Evolutionary conservation across 176 grass and related monocot species (phyloP), one percentile per base, ranked within the genome.

Genomic region (Avena eriantha): DNA sequence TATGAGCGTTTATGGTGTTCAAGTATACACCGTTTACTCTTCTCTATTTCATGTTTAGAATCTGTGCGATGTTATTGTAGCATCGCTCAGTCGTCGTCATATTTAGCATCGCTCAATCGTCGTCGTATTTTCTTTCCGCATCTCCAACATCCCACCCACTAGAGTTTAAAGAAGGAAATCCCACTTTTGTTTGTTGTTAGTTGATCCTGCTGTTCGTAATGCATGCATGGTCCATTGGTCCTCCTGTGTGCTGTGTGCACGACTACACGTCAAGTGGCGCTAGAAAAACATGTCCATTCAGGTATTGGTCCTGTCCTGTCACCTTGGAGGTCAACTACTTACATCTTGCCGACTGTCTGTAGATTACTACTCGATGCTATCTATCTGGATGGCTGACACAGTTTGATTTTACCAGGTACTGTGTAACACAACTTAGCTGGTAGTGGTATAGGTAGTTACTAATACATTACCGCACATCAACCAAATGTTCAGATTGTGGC

Each of bases 151-250:
- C 29, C 73, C 49, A 77, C 49, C n/a, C n/a, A n/a, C n/a, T 34
- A 31, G 14, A 76, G 47, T 31, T 10, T 19, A 8, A 29, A 8
- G 18, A 18, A 74, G 18, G 47, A 10, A 53, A 76, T 53, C 47
- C 23, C 14, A 18, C 72, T 76, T 76, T 34, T 22, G 19, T 0
- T 56, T 21, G 34, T 41, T 54, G 6, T 41, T 53, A 51, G 63
- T 53, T 69, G 61, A 49, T 82, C 63, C 63, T 66, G 59, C 78
- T 80, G 78, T 18, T 80, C 9, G 59, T 66, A 80, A 48, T 31
- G 74, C 74, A 77, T 55, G 26, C 74, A 81, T 81, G 79, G 59
- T 81, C 80, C 63, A 51, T 21, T 81, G 60, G 15, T 81, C 80
- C 63, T 69, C 63, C 18, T 35, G 31, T 78, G 48, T 7, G 51